Base-by-base conservation (phyloP, 1,284 basidiomycete species). In the Austroboletus novae-zelandiae region DNA sequence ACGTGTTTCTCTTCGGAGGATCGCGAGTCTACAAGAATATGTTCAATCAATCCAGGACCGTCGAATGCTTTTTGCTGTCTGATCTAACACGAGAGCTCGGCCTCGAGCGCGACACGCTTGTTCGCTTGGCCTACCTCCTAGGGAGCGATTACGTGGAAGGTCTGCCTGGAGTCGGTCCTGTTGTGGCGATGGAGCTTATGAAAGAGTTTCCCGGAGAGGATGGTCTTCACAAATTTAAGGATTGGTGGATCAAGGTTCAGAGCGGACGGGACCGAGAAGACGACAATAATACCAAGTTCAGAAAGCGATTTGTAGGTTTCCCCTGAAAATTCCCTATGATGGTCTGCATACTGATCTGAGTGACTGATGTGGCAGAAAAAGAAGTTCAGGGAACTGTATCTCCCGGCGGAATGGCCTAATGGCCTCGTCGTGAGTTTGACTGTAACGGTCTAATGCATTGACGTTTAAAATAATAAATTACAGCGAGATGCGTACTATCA, bases 131-230 rank as follows among this genome's bases (percentile, higher is more conserved):
- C 2, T 97, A 97, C 69, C 79, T 99, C 18, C 78, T 99, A 4
- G 97, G 97, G 34, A 96, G 93, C 59, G 97, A 99, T 72, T 99
- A 99, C 69, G 91, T 92, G 3, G 89, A 97, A n/a, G 97, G 97
- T 6, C 70, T 99, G n/a, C 78, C 86, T 1, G 95, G 96, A 1
- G 86, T 98, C 2, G 97, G 97, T 0, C 96, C 95, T 1, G 97
- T 99, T 1, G 85, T 95, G 9, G 97, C 94, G 1, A 95, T 98
- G 85, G 97, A 99, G 66, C 74, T 98, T 25, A 71, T 98, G 62
- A 86, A 84, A 55, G 94, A 97, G 68, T 98, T 98, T 65, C 85
- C 90, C 1, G 93, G 92, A 2, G 76, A 84, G 39, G 81, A 89
- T 58, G 92, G 94, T 1, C 73, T 99, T 54, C 76, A 84, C 50